A percentile compares a stretch with the other conserved stretches of the same genome.
These are phyloP conservation scores for Exophiala spinifera DNA, from an alignment of 2,329 filamentous ascomycete species.

Conservation along the genomic window DNA sequence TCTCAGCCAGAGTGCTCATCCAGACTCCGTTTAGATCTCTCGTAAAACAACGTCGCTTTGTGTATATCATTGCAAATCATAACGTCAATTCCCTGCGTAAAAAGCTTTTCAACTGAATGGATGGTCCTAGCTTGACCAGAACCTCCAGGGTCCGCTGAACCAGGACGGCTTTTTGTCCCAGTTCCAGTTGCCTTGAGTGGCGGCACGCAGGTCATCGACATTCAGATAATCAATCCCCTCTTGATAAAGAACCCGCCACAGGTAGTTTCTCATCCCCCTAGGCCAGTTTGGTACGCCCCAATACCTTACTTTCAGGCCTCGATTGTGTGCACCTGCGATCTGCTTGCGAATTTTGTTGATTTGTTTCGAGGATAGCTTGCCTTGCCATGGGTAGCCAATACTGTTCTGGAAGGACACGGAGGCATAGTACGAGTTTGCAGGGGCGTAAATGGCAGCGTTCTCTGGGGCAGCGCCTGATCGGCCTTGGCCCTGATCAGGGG, in stretches of 20 bases:
- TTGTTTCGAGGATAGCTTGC: constrained; percentile 44
- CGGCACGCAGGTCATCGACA: constrained; percentile 55
- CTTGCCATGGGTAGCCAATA: constrained; percentile 51
- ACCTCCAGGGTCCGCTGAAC: constrained; percentile 20
- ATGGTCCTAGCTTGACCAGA: constrained; percentile 33
- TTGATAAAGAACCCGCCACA: constrained; percentile 53
- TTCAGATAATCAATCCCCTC: constrained; percentile 58
- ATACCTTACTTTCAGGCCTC: constrained; percentile 56
- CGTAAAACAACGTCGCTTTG: no score
- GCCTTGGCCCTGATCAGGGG: constrained; percentile 44
- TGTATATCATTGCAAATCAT: neutral
- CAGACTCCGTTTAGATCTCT: no score
- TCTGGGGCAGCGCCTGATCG: constrained; percentile 39
- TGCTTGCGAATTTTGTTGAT: constrained; percentile 49
- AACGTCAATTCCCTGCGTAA: neutral
- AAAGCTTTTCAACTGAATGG: neutral
- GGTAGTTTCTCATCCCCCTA: constrained; percentile 49
- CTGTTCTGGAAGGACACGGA: constrained; percentile 49
- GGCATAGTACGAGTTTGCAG: constrained; percentile 57
- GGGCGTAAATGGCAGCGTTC: constrained; percentile 43
- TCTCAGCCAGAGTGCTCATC: no score
- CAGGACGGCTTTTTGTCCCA: constrained; percentile 27
- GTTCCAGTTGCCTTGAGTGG: constrained; percentile 49
- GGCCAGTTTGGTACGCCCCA: constrained; percentile 59
- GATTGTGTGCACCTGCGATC: constrained; percentile 49